Conservation (phyloP, 2,329 filamentous ascomycete species). For the Nakataea oryzae region DNA sequence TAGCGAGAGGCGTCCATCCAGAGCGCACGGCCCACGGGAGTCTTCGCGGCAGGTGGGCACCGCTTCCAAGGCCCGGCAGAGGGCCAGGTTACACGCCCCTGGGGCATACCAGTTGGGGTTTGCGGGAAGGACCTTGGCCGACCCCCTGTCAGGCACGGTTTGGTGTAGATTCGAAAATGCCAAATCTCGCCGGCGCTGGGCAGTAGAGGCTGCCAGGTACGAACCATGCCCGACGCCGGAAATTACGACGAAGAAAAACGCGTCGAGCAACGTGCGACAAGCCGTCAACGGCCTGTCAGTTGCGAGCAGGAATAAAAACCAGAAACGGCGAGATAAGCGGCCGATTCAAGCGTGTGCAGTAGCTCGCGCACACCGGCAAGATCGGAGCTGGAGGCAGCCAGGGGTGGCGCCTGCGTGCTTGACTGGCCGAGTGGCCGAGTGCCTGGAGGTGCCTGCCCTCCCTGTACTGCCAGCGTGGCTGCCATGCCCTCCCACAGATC, state of each 20-base stretch:
- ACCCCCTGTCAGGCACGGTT: conserved; percentile 12
- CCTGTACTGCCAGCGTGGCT: neutral
- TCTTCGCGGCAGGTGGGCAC: neutral
- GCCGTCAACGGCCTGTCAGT: neutral
- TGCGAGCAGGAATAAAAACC: neutral
- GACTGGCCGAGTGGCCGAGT: neutral
- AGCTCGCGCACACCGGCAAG: neutral
- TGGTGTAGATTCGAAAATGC: conserved; percentile 3
- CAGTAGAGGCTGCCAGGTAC: neutral
- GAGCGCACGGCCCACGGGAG: neutral
- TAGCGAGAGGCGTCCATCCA: neutral
- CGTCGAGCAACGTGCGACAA: neutral
- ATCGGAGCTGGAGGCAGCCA: neutral
- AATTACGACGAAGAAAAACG: conserved; percentile 10
- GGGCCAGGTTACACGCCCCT: neutral
- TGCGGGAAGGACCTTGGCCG: neutral
- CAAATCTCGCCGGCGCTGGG: neutral
- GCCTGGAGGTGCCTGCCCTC: neutral
- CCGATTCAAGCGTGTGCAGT: too few relatives aligned
- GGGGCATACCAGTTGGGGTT: neutral
- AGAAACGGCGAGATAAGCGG: neutral
- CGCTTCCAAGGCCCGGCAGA: neutral
- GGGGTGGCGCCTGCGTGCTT: neutral
- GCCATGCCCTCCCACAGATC: neutral
- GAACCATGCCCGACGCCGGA: conserved; percentile 15